Evolutionary conservation across 2,329 filamentous ascomycete genomes (phyloP), one percentile per base, ranked within the genome.

Genomic region (Grosmannia clavigera): DNA sequence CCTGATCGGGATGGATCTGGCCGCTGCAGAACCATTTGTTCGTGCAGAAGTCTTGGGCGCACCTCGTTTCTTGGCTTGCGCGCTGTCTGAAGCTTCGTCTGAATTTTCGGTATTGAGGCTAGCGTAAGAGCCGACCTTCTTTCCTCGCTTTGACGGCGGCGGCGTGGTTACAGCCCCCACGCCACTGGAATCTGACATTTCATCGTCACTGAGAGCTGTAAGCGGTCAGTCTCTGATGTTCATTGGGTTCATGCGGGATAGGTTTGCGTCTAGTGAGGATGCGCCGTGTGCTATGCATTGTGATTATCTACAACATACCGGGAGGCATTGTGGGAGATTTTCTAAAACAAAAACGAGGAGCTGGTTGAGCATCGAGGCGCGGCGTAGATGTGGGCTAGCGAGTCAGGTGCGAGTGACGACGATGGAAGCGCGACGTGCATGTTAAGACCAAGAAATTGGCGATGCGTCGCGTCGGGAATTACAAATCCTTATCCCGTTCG

Each of bases 171-270:
- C 64, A 25, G 65, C 61, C 12, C 65, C 62, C 43, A 69, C 67
- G 60, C 65, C 68, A 27, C 60, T 61, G 14, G 56, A 46, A 12
- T 72, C 75, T 2, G 75, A 76, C 31, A 64, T 63, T 29, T 75
- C 74, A 31, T 76, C 73, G 62, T 76, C 75, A 64, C 74, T 77
- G 46, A 76, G 70, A 16, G 74, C 75, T 74, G 16, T 14, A 57
- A 14, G 7, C 2, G 11, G 33, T 61, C 33, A 61, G 55, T 27
- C 9, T 19, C n/a, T 19, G 29, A 3, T 55, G n/a, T 10, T 55
- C 7, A 19, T 35, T 48, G 7, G 46, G 9, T 5, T 2, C 9
- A n/a, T 48, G 46, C 22, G 10, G 5, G 46, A 22, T 25, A 51
- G 22, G 22, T 29, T 27, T 51, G 48, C 48, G 25, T n/a, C 46